A percentile compares a stretch with the other conserved stretches of the same genome.
Evolutionary conservation across 2,329 filamentous ascomycete species (phyloP).

Genomic region (Neonectria faginata): DNA sequence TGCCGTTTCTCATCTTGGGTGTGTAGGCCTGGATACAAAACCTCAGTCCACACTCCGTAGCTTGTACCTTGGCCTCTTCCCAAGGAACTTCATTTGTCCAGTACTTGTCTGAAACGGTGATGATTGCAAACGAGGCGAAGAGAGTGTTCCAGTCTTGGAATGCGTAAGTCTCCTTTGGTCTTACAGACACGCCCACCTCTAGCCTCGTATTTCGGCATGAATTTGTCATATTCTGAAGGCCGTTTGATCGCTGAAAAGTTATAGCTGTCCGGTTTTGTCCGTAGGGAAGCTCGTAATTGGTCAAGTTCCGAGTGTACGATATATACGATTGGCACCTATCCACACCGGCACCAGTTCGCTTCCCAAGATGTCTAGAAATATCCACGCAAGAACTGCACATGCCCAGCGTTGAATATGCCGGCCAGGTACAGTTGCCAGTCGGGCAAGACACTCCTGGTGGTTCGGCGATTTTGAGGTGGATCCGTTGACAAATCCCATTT

Average conservation of each 20-base stretch:
- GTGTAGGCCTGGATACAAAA: conserved; percentile 12
- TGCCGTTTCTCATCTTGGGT: not conserved
- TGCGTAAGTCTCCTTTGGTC: not conserved
- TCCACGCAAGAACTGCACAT: conserved; percentile 16
- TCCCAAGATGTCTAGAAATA: not conserved
- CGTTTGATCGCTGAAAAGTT: not conserved
- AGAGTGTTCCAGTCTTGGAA: not conserved
- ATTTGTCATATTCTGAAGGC: not conserved
- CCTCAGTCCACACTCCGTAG: conserved; percentile 15
- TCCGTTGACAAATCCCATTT: conserved; percentile 10
- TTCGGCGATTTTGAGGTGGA: not conserved
- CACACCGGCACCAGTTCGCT: not conserved
- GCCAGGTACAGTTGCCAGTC: conserved; percentile 20
- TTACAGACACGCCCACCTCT: not conserved
- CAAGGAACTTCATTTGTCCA: not conserved
- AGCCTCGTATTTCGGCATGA: not conserved
- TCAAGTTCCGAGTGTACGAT: not conserved
- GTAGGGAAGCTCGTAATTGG: not conserved
- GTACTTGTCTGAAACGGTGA: conserved; percentile 3
- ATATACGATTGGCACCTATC: not conserved
- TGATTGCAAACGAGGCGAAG: not conserved
- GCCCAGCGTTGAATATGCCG: conserved; percentile 3
- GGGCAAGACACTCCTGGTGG: not conserved
- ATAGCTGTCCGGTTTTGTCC: not conserved
- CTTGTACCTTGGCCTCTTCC: not conserved